Conservation (phyloP, 306 rosid genomes). For the Vigna radiata region DNA sequence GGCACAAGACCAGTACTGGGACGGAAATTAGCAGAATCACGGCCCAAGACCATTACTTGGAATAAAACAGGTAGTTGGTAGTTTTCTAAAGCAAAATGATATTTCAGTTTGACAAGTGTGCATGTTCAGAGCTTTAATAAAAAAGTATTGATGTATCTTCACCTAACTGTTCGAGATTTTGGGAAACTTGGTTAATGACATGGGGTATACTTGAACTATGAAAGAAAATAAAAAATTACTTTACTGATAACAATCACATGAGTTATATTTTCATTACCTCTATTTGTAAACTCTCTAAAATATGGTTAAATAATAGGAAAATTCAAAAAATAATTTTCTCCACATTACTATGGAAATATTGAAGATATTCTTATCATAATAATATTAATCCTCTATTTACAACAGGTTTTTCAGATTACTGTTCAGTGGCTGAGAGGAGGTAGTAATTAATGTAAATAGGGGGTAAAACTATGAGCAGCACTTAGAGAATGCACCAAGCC, state of each 20-base stretch:
- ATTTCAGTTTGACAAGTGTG: neutral
- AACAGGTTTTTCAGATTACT: too few species aligned
- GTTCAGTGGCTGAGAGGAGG: neutral
- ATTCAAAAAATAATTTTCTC: too few species aligned
- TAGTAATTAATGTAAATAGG: too few species aligned
- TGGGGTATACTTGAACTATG: too few species aligned
- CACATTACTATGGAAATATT: too few species aligned
- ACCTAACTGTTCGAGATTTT: neutral
- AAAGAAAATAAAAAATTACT: too few species aligned
- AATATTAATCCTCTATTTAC: too few species aligned
- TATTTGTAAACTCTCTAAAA: too few species aligned
- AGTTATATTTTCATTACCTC: too few species aligned
- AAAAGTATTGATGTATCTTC: neutral
- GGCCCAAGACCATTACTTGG: neutral
- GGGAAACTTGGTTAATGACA: neutral
- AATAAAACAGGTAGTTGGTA: neutral
- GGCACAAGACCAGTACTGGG: neutral
- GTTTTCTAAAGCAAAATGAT: neutral
- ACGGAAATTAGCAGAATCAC: neutral
- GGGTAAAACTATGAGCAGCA: neutral
- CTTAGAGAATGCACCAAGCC: neutral
- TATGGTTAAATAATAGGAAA: too few species aligned
- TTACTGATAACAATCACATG: too few species aligned
- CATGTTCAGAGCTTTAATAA: neutral
- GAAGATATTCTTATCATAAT: too few species aligned